phyloP scores from a whole-genome alignment of 208 protist genomes.

The Trypanosoma mega region DNA sequence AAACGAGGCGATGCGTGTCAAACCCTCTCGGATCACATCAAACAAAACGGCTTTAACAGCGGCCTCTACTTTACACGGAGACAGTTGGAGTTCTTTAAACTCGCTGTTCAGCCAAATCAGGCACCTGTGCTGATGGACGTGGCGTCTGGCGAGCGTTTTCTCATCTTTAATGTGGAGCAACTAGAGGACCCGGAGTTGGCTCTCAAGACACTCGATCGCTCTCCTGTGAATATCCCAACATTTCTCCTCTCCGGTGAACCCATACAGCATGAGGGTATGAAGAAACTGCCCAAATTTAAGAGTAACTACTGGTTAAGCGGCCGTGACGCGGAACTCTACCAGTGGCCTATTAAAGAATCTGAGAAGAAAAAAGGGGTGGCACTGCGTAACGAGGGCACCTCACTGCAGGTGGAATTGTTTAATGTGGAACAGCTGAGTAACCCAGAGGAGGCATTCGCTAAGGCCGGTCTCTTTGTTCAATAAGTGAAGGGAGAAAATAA shows the following conservation, averaged over 20 bases:
- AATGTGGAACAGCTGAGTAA: constrained; percentile 89
- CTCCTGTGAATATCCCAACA: constrained; percentile 72
- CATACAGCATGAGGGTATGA: constrained; percentile 64
- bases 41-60: constrained; percentile 84
- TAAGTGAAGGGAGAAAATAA: too few relatives aligned
- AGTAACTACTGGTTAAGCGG: constrained; percentile 90
- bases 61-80: constrained; percentile 86
- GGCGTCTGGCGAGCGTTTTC: constrained; percentile 59
- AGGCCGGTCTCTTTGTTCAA: constrained; percentile 77
- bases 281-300: constrained; percentile 76
- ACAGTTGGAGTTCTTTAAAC: constrained; percentile 85
- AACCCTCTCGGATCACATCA: constrained; percentile 69
- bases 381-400: constrained; percentile 45
- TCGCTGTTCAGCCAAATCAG: constrained; percentile 61
- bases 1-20: constrained; percentile 59
- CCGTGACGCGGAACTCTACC: constrained; percentile 83
- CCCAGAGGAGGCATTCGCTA: constrained; percentile 84
- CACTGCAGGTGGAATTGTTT: constrained; percentile 78
- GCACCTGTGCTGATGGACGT: constrained; percentile 68
- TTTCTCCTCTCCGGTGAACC: constrained; percentile 84
- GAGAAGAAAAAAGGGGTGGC: constrained; percentile 78
- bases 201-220: constrained; percentile 80
- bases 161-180: constrained; percentile 89
- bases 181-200: constrained; percentile 81
- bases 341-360: constrained; percentile 81